These are phyloP conservation scores for Opeltia flavorubescens DNA, from an alignment of 495 filamentous ascomycete species.

Conservation along the genomic window DNA sequence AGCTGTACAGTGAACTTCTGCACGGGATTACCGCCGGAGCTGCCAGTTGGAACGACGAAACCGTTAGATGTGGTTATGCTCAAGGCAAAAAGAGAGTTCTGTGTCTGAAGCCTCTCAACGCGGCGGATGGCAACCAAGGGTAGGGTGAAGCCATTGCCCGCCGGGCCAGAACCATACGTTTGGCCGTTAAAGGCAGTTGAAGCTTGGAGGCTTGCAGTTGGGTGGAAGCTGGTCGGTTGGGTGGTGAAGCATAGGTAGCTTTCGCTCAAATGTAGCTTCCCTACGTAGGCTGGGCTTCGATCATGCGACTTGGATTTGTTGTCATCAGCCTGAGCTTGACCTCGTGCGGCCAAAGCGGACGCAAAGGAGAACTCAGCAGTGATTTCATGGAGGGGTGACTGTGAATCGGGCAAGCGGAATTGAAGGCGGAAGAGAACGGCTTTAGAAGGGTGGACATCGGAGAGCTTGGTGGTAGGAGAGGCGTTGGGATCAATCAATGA, in stretches of 20 bases:
- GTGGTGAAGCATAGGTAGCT: conserved; percentile 92
- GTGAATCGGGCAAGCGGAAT: conserved; percentile 84
- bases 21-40: conserved; percentile 41
- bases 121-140: conserved; percentile 81
- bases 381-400: conserved; percentile 88
- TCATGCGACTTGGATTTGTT: conserved; percentile 46
- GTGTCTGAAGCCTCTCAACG: conserved; percentile 83
- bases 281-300: conserved; percentile 74
- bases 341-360: conserved; percentile 33
- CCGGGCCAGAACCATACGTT: conserved; percentile 81
- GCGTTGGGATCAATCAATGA: conserved; percentile 80
- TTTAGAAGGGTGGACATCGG: conserved; percentile 74
- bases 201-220: conserved; percentile 55
- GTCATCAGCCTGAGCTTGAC: conserved; percentile 27
- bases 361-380: conserved; percentile 85
- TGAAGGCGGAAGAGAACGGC: conserved; percentile 86
- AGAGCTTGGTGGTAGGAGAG: conserved; percentile 30
- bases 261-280: conserved; percentile 86
- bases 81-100: conserved; percentile 81
- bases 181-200: conserved; percentile 75
- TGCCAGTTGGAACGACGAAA: conserved; percentile 25
- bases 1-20: conserved; percentile 85
- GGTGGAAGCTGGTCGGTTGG: conserved; percentile 74
- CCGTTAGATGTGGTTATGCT: conserved; percentile 96
- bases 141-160: conserved; percentile 92